Conservation (phyloP, 176 grass and related monocot genomes). For the Oryza glaberrima region DNA sequence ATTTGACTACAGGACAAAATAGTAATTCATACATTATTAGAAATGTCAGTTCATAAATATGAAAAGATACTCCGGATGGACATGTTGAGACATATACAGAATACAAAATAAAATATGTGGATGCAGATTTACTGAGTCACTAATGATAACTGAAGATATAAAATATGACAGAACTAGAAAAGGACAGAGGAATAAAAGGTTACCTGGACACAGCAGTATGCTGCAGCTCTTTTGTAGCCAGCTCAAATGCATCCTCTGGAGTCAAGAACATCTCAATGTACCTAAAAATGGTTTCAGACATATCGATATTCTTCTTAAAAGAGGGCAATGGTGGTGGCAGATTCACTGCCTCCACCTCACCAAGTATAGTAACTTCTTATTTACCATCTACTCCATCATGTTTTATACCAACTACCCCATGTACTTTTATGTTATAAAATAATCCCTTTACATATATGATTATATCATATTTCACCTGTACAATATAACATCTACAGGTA, state of each 20-base stretch:
- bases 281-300: not conserved
- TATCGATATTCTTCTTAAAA: no score
- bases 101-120: not conserved
- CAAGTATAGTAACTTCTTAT: no score
- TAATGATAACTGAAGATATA: constrained; percentile 11
- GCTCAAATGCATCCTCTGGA: constrained; percentile 2
- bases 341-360: no score
- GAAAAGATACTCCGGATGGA: not conserved
- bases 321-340: no score
- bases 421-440: no score
- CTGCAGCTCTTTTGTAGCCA: not conserved
- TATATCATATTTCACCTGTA: no score
- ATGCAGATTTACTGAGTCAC: not conserved
- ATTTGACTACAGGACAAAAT: constrained; percentile 28
- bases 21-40: constrained; percentile 7
- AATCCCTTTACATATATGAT: no score
- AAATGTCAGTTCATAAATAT: constrained; percentile 28
- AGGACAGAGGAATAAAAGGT: not conserved
- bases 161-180: not conserved
- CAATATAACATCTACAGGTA: no score
- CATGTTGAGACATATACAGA: not conserved
- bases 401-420: no score
- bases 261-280: not conserved
- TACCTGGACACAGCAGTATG: constrained; percentile 18
- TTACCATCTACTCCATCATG: no score